Base-by-base conservation (phyloP, 495 filamentous ascomycete genomes). In the Cercophora newfieldiana region DNA sequence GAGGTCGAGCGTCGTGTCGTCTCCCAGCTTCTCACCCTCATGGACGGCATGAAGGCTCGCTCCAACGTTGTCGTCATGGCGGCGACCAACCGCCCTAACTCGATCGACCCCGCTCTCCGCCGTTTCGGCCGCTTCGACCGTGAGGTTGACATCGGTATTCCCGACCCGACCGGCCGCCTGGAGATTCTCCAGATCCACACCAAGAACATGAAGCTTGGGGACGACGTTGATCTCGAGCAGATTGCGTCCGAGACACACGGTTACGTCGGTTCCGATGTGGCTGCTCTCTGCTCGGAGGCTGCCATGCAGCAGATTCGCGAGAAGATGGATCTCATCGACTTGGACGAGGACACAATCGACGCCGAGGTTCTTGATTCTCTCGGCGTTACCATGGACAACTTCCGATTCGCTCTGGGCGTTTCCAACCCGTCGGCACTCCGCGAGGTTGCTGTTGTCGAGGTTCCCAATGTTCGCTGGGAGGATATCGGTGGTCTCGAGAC, bases 231-330 rank as follows among this genome's bases (percentile, higher is more conserved):
- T 75, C 89, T 99, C 22, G 93, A 97, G 83, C 88, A 92, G 71
- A 97, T 99, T 73, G 96, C 95, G 44, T 88, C 96, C 44, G 96
- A 99, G 84, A 99, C 95, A 58, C 95, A 99, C 82, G 95, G 95
- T 83, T 98, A 97, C 72, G 95, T 99, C 77, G 95, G 95, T 81
- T 98, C 95, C 37, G 95, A 99, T 89, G 81, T 99, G 76, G 95
- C 95, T 47, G 96, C 95, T n/a, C 90, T 99, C 64, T 99, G 95
- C 83, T 98, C 95, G 12, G 95, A 99, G 80, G 95, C 96, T 77
- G 95, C 95, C 63, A 98, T 99, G 95, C 96, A 99, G 80, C 96
- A 98, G 81, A 99, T 99, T 76, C 93, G 95, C 81, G 95, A 99
- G 84, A 99, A 99, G 90, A 99, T 99, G 95, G 95, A 99, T 77